Evolutionary conservation across 192 early-diverging fungal genomes (phyloP).

Genomic region (Backusella morwellensis): DNA sequence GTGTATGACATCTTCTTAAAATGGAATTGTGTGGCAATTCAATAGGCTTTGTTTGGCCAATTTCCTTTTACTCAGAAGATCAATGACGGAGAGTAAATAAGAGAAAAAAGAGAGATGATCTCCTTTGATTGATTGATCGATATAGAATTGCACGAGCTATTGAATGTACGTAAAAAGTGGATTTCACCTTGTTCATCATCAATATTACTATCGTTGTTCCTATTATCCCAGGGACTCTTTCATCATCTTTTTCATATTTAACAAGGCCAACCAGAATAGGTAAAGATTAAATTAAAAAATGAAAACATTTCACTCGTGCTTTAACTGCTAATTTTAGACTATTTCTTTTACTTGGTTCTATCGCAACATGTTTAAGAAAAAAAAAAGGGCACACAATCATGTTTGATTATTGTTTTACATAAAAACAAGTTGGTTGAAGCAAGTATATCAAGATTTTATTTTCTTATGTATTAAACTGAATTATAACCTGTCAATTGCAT

Average conservation of each 20-base stretch:
- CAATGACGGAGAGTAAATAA: neutral
- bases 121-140: too few species aligned
- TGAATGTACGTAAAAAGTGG: too few species aligned
- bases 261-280: neutral
- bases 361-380: too few species aligned
- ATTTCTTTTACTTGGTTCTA: too few species aligned
- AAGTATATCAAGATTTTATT: too few species aligned
- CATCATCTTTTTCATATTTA: neutral
- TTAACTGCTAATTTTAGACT: neutral
- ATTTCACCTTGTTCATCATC: neutral
- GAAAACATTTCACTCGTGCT: neutral
- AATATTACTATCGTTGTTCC: neutral
- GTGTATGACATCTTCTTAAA: neutral
- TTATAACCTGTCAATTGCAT: neutral
- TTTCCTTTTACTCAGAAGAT: conserved; percentile 5
- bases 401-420: too few species aligned
- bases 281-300: conserved; percentile 5
- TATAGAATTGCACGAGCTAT: neutral
- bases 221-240: neutral
- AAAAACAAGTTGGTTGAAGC: too few species aligned
- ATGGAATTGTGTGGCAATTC: neutral
- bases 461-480: too few species aligned
- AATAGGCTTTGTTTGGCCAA: neutral
- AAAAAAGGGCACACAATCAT: too few species aligned
- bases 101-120: neutral